Evolutionary conservation across 805 yeast genomes (phyloP).

Genomic region (Scheffersomyces ergatensis): DNA sequence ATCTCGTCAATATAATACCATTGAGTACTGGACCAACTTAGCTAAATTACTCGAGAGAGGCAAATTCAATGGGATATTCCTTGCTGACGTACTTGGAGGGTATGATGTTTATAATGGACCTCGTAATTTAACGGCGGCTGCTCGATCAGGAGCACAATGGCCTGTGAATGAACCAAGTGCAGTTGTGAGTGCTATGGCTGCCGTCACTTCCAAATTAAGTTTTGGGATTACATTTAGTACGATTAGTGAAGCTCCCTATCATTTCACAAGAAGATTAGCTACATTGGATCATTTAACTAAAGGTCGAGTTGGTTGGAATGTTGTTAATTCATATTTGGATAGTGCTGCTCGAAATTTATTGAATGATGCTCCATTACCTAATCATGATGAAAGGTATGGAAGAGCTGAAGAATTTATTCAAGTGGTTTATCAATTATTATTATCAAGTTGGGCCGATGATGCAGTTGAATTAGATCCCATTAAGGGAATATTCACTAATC

Average conservation of each 20-base stretch:
- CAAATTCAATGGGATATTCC: slow-evolving; percentile 35
- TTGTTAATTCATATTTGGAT: slow-evolving; percentile 44
- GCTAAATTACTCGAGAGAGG: slow-evolving; percentile 39
- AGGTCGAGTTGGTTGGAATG: slow-evolving; percentile 48
- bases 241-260: slow-evolving; percentile 41
- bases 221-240: slow-evolving; percentile 45
- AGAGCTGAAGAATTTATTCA: slow-evolving; percentile 40
- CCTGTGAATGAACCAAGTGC: slow-evolving; percentile 40
- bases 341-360: slow-evolving; percentile 40
- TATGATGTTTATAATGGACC: slow-evolving; percentile 44
- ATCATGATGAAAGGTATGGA: slow-evolving; percentile 40
- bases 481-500: slow-evolving; percentile 34
- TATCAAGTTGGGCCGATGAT: slow-evolving; percentile 46
- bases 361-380: slow-evolving; percentile 33
- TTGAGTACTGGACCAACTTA: slow-evolving; percentile 31
- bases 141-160: slow-evolving; percentile 27
- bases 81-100: slow-evolving; percentile 41
- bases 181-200: slow-evolving; percentile 40
- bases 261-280: slow-evolving; percentile 41
- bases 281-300: slow-evolving; percentile 42
- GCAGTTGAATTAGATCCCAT: slow-evolving; percentile 26
- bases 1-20: slow-evolving; percentile 20
- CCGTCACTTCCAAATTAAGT: slow-evolving; percentile 36
- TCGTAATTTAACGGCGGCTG: slow-evolving; percentile 31
- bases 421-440: slow-evolving; percentile 36